Base-by-base conservation (phyloP, 1,284 basidiomycete species). In the Ceratobasidium sp. region DNA sequence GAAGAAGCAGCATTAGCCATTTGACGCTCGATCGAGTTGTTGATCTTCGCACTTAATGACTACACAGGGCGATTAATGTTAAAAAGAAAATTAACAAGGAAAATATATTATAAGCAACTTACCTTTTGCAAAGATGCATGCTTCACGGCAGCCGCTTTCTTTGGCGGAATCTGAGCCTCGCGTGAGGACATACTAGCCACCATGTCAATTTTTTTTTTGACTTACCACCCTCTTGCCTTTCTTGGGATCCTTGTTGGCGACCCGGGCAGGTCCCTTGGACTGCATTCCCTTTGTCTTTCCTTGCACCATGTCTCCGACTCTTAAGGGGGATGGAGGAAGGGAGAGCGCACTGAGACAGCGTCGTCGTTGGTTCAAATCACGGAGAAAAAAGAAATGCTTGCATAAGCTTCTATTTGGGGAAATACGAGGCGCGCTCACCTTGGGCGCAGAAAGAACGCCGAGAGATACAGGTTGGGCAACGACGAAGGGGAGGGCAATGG, bases 41-140 rank as follows among this genome's bases (percentile, higher is more conserved):
- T 93, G 76, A 95, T 94, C 79, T 93, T 93, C 68, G 91, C 87
- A 71, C 89, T 90, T 71, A 96, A 81, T 74, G 84, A 81, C 93
- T 95, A 76, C 2, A 56, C 41, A 30, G 42, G 49, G 13, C 21
- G 58, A 19, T 54, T 33, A 64, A 42, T 9, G 47, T 33, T 39
- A 59, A 53, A 57, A 60, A 27, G 54, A 59, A 41, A 41, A 29
- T 44, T n/a, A 49, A 69, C 16, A 27, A 59, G 19, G 42, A 25
- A n/a, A n/a, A n/a, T n/a, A n/a, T n/a, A 50, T 27, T 7, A 23
- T 6, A 57, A 54, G 25, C 39, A 23, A 69, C 74, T 27, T 59
- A 88, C 90, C 80, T 88, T 85, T 74, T 88, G 85, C 80, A 90
- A 79, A 21, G 83, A 78, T 2, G 86, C 88, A 73, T 87, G 84